Conservation (phyloP, 2,329 filamentous ascomycete genomes). For the Penicillium sp. region DNA sequence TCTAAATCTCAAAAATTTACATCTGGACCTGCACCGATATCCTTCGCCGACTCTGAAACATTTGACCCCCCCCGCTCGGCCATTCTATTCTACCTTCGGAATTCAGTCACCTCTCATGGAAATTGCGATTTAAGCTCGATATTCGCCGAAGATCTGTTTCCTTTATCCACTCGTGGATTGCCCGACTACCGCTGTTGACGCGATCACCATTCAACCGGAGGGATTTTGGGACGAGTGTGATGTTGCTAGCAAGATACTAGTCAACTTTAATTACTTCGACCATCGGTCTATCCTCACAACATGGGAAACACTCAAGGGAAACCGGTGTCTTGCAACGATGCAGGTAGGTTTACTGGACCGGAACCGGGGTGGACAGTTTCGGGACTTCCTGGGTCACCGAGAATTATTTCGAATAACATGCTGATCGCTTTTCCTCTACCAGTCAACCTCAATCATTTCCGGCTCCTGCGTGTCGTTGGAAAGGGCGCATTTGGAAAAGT, state of each 20-base stretch:
- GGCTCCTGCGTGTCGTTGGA: constrained; percentile 85
- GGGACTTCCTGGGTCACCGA: background rate
- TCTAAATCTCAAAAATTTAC: background rate
- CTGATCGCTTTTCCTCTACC: constrained; percentile 13
- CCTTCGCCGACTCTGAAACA: constrained; percentile 8
- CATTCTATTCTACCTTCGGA: constrained; percentile 13
- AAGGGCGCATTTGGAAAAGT: constrained; percentile 98
- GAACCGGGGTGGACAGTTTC: background rate
- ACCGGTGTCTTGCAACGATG: constrained; percentile 80
- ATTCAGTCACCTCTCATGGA: constrained; percentile 13
- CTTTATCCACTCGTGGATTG: background rate
- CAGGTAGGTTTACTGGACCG: constrained; percentile 58
- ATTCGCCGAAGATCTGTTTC: background rate
- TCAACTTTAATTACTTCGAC: constrained; percentile 14
- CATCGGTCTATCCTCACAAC: constrained; percentile 13
- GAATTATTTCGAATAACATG: constrained; percentile 5
- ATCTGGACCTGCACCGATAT: constrained; percentile 2
- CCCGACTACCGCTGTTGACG: background rate
- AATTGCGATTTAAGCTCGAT: constrained; percentile 9
- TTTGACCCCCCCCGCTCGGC: constrained; percentile 14
- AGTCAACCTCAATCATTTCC: constrained; percentile 98
- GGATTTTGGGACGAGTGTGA: constrained; percentile 13
- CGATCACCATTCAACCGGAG: background rate
- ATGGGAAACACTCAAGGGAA: constrained; percentile 98
- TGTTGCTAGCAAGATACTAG: constrained; percentile 20